A percentile compares a stretch with the other conserved stretches of the same genome.
These are phyloP conservation scores for Ophiostoma sp. DNA, from an alignment of 2,329 filamentous ascomycete genomes.

Conservation along the genomic window DNA sequence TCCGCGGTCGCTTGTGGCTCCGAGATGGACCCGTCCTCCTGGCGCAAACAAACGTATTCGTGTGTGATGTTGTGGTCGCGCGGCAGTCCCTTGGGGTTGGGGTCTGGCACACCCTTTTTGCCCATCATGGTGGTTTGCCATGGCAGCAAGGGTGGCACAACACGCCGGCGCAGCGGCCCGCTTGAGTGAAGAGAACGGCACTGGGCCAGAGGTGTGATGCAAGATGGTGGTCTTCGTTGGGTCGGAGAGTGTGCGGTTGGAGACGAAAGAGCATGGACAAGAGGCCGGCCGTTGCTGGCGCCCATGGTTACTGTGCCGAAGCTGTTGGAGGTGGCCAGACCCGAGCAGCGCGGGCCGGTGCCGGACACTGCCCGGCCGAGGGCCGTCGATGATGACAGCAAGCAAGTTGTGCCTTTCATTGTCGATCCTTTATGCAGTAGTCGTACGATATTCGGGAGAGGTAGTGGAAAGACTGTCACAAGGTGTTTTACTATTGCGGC, in stretches of 20 bases:
- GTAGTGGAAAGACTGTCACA: neutral
- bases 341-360: neutral
- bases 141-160: neutral
- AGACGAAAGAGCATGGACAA: neutral
- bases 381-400: conserved; percentile 42
- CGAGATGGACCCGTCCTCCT: conserved; percentile 36
- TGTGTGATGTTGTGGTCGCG: conserved; percentile 43
- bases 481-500: neutral
- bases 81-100: conserved; percentile 31
- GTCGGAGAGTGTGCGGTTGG: neutral
- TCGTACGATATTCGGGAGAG: neutral
- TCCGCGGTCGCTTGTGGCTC: conserved; percentile 36
- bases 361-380: conserved; percentile 42
- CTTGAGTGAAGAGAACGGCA: conserved; percentile 10
- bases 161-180: neutral
- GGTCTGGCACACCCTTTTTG: neutral
- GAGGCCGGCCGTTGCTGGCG: neutral
- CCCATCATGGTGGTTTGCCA: neutral
- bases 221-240: neutral
- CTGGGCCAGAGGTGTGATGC: neutral
- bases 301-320: neutral
- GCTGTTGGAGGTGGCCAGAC: neutral
- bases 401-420: conserved; percentile 37
- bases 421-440: neutral
- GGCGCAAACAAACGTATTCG: conserved; percentile 31